A percentile compares a stretch with the other conserved stretches of the same genome.
Evolutionary conservation across 2,329 filamentous ascomycete species (phyloP).

Genomic region (Dactylonectria estremocensis): DNA sequence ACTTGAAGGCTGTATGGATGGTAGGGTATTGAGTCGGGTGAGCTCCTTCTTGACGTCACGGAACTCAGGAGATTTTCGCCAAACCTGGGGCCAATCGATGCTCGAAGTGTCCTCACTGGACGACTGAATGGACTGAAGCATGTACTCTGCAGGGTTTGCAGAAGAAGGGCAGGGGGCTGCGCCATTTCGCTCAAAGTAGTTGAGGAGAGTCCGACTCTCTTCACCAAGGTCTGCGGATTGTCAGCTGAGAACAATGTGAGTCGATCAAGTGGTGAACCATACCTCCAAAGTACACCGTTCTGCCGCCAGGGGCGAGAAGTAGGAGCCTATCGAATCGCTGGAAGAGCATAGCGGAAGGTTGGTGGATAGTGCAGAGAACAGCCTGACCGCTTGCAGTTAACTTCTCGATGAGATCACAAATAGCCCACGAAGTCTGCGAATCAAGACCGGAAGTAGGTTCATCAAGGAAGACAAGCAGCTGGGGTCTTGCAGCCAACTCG

Average conservation of each 20-base stretch:
- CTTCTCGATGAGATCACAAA: slow-evolving; percentile 79
- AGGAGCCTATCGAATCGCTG: slow-evolving; percentile 68
- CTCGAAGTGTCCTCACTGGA: slow-evolving; percentile 55
- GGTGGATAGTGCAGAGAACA: slow-evolving; percentile 64
- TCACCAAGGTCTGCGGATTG: slow-evolving; percentile 47
- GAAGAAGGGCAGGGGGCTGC: slow-evolving; percentile 66
- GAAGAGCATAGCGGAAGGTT: slow-evolving; percentile 62
- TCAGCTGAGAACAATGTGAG: background rate
- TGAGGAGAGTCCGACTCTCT: slow-evolving; percentile 63
- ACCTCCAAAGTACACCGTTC: slow-evolving; percentile 73
- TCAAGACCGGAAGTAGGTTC: slow-evolving; percentile 85
- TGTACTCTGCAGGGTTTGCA: slow-evolving; percentile 79
- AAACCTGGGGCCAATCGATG: slow-evolving; percentile 60
- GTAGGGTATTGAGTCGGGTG: slow-evolving; percentile 30
- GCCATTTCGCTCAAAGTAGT: slow-evolving; percentile 75
- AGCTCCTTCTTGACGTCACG: slow-evolving; percentile 46
- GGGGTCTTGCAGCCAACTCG: slow-evolving; percentile 81
- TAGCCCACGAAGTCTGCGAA: slow-evolving; percentile 82
- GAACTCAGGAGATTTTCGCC: slow-evolving; percentile 59
- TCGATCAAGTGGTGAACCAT: slow-evolving; percentile 35
- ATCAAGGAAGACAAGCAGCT: slow-evolving; percentile 82
- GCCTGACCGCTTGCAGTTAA: slow-evolving; percentile 64
- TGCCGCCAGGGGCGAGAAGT: slow-evolving; percentile 69
- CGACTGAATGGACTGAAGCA: slow-evolving; percentile 63
- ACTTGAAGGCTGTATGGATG: background rate